Conservation (phyloP, 1,284 basidiomycete species). For the Ustilago tritici region DNA sequence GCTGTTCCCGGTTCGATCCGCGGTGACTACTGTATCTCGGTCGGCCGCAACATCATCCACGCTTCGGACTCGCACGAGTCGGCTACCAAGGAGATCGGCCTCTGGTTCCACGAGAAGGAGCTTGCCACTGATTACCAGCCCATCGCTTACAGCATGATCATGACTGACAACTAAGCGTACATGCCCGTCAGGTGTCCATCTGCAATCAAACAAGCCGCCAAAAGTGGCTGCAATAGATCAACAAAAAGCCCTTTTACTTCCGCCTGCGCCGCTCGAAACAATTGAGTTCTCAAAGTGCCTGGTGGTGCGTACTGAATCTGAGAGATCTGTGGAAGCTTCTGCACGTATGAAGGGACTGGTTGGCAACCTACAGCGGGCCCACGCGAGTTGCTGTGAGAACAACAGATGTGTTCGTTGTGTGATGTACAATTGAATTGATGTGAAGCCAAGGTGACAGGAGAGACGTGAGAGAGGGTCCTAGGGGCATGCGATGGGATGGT, state of each 20-base stretch:
- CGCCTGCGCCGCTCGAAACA: too few species aligned
- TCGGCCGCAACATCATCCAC: conserved; percentile 72
- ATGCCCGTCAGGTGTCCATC: background rate
- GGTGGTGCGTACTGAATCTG: background rate
- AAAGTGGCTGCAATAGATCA: background rate
- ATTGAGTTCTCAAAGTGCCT: background rate
- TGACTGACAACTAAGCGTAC: conserved; percentile 56
- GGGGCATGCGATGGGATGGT: conserved; percentile 4
- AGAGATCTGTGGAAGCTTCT: background rate
- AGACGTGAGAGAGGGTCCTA: background rate
- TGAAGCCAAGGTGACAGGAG: conserved; percentile 5
- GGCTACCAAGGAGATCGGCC: conserved; percentile 72
- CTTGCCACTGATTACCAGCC: conserved; percentile 71
- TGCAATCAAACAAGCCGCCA: background rate
- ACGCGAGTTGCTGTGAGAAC: background rate
- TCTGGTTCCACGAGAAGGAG: conserved; percentile 72
- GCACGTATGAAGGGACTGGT: background rate
- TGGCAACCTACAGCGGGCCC: background rate
- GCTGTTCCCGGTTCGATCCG: conserved; percentile 62
- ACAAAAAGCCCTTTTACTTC: background rate
- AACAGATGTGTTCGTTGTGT: conserved; percentile 10
- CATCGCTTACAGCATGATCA: conserved; percentile 65
- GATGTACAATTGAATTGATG: conserved; percentile 30
- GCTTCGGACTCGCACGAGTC: conserved; percentile 72
- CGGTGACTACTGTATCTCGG: conserved; percentile 62